A percentile compares a stretch with the other conserved stretches of the same genome.
These are phyloP conservation scores for Carallia brachiata DNA, from an alignment of 345 rosid species.

Conservation along the genomic window DNA sequence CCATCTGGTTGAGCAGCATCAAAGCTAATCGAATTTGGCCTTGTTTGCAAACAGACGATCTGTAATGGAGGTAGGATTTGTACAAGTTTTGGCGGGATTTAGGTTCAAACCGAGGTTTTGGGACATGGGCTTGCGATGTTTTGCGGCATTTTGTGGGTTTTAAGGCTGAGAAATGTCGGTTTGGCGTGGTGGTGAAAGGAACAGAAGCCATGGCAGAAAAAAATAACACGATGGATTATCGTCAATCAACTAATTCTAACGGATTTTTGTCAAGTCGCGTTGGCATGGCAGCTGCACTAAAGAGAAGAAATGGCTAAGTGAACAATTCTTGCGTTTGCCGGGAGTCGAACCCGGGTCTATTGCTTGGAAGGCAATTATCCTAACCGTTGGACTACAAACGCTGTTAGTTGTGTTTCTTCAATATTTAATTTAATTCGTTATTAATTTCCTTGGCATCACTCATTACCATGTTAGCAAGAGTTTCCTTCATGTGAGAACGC, in stretches of 20 bases:
- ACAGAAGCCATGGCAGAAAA: constrained; percentile 38
- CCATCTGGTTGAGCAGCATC: constrained; percentile 53
- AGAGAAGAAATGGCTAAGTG: too few species aligned
- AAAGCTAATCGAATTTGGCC: constrained; percentile 60
- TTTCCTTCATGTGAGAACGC: too few species aligned
- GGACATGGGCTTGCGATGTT: constrained; percentile 2
- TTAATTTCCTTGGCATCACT: too few species aligned
- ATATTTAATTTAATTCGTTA: too few species aligned
- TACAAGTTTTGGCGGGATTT: background rate
- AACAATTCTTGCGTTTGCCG: constrained; percentile 35
- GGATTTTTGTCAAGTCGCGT: too few species aligned
- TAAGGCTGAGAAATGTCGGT: background rate
- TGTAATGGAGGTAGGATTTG: constrained; percentile 44
- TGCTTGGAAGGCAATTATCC: constrained; percentile 89
- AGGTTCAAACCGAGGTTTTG: background rate
- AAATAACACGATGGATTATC: too few species aligned
- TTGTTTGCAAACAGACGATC: constrained; percentile 52
- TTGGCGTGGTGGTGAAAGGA: constrained; percentile 14
- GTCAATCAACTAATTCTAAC: too few species aligned
- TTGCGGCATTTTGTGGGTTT: constrained; percentile 3
- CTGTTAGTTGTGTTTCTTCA: background rate
- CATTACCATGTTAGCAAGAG: too few species aligned
- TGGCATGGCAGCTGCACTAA: too few species aligned
- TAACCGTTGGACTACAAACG: constrained; percentile 89
- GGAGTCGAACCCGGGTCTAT: constrained; percentile 93